These are phyloP conservation scores for Sporothrix brasiliensis DNA, from an alignment of 2,329 filamentous ascomycete genomes.

Conservation along the genomic window DNA sequence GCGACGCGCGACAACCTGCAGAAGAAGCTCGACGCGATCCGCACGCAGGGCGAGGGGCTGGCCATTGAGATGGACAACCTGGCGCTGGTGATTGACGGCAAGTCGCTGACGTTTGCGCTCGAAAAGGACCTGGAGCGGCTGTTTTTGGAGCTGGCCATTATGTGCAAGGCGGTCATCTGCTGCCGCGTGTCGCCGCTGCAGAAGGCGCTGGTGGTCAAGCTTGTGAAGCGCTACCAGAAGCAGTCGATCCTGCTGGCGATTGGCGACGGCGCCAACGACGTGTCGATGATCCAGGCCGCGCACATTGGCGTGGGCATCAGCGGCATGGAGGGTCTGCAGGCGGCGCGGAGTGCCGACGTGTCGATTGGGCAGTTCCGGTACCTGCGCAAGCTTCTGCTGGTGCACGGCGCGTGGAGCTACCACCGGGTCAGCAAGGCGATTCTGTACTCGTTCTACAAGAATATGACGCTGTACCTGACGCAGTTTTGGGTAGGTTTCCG, in stretches of 20 bases:
- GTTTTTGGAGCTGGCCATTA: constrained; percentile 88
- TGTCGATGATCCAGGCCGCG: constrained; percentile 99
- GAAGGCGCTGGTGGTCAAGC: constrained; percentile 95
- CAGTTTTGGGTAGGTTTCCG: constrained; percentile 84
- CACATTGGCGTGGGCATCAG: constrained; percentile 98
- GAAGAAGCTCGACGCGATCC: constrained; percentile 91
- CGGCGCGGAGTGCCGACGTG: constrained; percentile 92
- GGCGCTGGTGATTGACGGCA: constrained; percentile 93
- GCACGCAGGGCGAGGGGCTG: constrained; percentile 74
- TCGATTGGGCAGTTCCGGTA: constrained; percentile 95
- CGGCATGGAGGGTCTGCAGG: constrained; percentile 94
- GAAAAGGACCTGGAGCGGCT: constrained; percentile 92
- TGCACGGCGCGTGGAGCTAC: constrained; percentile 97
- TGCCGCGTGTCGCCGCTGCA: constrained; percentile 95
- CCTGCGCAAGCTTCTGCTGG: constrained; percentile 87
- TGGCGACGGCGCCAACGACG: constrained; percentile 96
- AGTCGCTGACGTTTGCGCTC: constrained; percentile 88
- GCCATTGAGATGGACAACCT: constrained; percentile 77
- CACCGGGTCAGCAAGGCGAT: constrained; percentile 97
- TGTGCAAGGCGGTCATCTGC: constrained; percentile 99
- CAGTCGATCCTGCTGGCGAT: constrained; percentile 92
- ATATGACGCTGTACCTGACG: constrained; percentile 97
- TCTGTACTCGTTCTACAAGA: constrained; percentile 99
- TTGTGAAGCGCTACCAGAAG: constrained; percentile 89
- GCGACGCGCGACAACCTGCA: constrained; percentile 85